Evolutionary conservation across 225 moss, liverwort and hornwort genomes (phyloP).

Genomic region (Takakia lepidozioides): DNA sequence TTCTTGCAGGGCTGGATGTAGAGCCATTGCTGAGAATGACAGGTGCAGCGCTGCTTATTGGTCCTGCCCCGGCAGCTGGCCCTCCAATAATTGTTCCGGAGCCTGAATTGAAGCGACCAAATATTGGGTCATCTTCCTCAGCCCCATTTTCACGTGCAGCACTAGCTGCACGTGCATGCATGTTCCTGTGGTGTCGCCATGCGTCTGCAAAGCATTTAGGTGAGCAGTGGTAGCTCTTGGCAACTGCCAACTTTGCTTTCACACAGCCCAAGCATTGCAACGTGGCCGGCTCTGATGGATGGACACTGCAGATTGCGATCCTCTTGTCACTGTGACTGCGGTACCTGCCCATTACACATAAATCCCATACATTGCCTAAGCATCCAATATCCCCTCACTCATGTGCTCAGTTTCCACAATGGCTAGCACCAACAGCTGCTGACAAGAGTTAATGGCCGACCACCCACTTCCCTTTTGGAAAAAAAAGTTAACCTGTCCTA

Average conservation of each 20-base stretch:
- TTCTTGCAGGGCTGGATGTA: slow-evolving; percentile 34
- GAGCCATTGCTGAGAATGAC: slow-evolving; percentile 41
- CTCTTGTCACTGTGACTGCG: slow-evolving; percentile 20
- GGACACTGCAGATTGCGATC: slow-evolving; percentile 83
- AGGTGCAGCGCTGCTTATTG: slow-evolving; percentile 5
- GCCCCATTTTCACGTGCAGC: slow-evolving; percentile 88
- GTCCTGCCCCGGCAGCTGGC: slow-evolving; percentile 34
- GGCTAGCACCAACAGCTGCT: not conserved
- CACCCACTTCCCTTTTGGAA: too few species aligned
- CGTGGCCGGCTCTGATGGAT: slow-evolving; percentile 91
- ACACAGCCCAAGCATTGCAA: slow-evolving; percentile 91
- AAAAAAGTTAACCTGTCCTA: too few species aligned
- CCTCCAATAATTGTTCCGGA: slow-evolving; percentile 18
- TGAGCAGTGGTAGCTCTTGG: slow-evolving; percentile 94
- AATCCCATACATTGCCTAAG: not conserved
- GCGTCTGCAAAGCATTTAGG: slow-evolving; percentile 91
- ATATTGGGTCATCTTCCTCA: slow-evolving; percentile 71
- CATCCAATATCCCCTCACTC: not conserved
- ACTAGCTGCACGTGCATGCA: slow-evolving; percentile 79
- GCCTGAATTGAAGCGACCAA: not conserved
- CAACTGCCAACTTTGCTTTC: slow-evolving; percentile 74
- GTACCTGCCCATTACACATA: slow-evolving; percentile 11
- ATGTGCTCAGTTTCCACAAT: not conserved
- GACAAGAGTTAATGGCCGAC: not conserved
- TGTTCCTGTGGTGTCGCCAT: slow-evolving; percentile 88